Conservation (phyloP, 2,329 filamentous ascomycete genomes). For the Alternaria triticimaculans region DNA sequence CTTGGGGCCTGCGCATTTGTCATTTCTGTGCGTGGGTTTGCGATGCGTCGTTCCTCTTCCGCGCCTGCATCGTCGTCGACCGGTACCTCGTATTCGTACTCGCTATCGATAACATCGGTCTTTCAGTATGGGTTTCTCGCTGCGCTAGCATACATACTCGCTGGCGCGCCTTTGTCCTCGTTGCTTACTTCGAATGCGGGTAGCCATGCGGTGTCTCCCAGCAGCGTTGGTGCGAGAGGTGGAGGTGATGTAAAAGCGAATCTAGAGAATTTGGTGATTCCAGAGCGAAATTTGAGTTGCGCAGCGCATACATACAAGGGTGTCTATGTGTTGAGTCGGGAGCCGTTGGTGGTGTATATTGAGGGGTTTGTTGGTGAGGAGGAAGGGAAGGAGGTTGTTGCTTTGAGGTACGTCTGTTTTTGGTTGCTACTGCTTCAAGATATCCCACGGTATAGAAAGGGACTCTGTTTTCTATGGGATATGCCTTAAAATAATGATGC, state of each 20-base stretch:
- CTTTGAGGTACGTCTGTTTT: constrained; percentile 56
- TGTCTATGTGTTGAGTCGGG: constrained; percentile 59
- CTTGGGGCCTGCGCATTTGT: not conserved
- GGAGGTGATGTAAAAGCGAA: constrained; percentile 31
- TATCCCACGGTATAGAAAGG: not conserved
- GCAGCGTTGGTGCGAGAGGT: not conserved
- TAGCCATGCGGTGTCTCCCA: not conserved
- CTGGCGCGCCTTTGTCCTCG: constrained; percentile 42
- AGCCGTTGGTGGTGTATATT: constrained; percentile 65
- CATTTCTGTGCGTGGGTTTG: not conserved
- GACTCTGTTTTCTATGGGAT: not conserved
- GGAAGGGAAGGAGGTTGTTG: constrained; percentile 60
- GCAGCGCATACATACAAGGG: constrained; percentile 45
- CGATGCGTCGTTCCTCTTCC: constrained; percentile 7
- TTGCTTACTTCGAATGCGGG: not conserved
- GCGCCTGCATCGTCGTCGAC: constrained; percentile 2
- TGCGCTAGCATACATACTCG: constrained; percentile 43
- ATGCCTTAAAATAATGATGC: not conserved
- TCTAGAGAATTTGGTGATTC: constrained; percentile 49
- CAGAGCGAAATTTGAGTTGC: constrained; percentile 49
- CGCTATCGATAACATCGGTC: constrained; percentile 29
- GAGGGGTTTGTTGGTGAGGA: constrained; percentile 59
- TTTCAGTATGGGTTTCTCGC: constrained; percentile 42
- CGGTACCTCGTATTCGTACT: constrained; percentile 3
- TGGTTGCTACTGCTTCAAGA: not conserved